Evolutionary conservation across 2,329 filamentous ascomycete genomes (phyloP), one percentile per base, ranked within the genome.

Genomic region (Hansfordia pulvinata): DNA sequence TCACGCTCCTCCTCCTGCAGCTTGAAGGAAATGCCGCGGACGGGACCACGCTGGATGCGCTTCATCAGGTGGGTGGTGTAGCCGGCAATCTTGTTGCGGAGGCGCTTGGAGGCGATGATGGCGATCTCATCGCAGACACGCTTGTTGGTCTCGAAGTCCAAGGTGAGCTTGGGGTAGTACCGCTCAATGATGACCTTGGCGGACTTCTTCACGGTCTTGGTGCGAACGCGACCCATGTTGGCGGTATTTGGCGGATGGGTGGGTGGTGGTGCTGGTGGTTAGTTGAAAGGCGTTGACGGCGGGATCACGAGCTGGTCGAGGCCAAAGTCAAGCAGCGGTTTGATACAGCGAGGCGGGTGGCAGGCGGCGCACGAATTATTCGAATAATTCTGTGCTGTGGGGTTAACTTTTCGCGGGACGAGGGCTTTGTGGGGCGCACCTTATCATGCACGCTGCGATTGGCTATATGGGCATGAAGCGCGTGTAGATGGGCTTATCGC

Each of bases 121-220:
- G 90, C 90, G 52, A 98, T 90, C 69, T 98, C 90, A 85, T 96
- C 90, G 71, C 90, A 96, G 54, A 96, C 92, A 53, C 85, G 75
- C 82, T 94, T 94, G 81, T 94, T 94, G 76, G 83, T 93, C 79
- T 98, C 90, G 70, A 98, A 98, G 72, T 98, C 90, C 56, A 96
- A 83, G 42, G 86, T 94, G 60, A 98, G 74, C 67, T 84, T 85
- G 57, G 90, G 90, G 69, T 93, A 92, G 73, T 90, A 92, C 46
- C 81, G 76, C 80, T 94, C 86, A 66, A 98, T 96, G 70, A 96
- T 88, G 75, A 94, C 85, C 82, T 98, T 98, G 69, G 90, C 86
- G 72, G 67, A 72, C 66, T 72, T 73, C 68, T 74, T 74, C 47
- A 73, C 69, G 37, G 71, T 76, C 66, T 76, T 76, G 43, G 71